Evolutionary conservation across 768 basidiomycete species (phyloP).

Genomic region (Candolleomyces efflorescens): DNA sequence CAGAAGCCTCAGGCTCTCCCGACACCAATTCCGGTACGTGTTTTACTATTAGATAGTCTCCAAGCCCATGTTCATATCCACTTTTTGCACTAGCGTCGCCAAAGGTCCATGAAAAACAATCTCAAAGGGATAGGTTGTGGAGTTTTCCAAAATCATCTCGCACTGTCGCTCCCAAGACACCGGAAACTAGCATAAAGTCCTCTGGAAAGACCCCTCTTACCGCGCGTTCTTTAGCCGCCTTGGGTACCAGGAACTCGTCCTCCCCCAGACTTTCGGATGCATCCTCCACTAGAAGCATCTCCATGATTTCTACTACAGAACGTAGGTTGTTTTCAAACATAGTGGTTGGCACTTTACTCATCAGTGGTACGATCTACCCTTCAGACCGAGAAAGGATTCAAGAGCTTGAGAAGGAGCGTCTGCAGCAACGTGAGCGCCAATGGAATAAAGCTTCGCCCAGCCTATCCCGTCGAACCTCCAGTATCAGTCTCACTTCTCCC

Average conservation of each 20-base stretch:
- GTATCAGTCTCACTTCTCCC: slow-evolving; percentile 36
- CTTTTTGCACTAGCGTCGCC: not conserved
- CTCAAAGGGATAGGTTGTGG: not conserved
- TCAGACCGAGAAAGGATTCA: slow-evolving; percentile 42
- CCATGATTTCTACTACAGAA: slow-evolving; percentile 44
- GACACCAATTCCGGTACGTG: not conserved
- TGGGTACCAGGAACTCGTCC: slow-evolving; percentile 2
- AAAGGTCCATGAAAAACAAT: not conserved
- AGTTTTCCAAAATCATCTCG: not conserved
- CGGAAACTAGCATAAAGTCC: not conserved
- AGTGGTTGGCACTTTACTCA: not conserved
- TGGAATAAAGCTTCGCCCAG: slow-evolving; percentile 48
- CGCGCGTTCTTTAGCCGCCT: not conserved
- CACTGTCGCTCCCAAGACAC: not conserved
- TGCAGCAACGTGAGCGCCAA: slow-evolving; percentile 45
- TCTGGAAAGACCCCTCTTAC: not conserved
- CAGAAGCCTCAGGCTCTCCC: no score
- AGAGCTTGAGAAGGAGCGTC: slow-evolving; percentile 40
- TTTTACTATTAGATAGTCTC: not conserved
- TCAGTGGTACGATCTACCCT: not conserved
- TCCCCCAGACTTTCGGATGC: slow-evolving; percentile 41
- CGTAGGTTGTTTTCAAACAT: slow-evolving; percentile 31
- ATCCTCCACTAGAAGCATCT: slow-evolving; percentile 38
- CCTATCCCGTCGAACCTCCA: slow-evolving; percentile 38
- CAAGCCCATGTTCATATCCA: not conserved